Conservation (phyloP, 1,284 basidiomycete genomes). For the Ceratobasidium papillatum region DNA sequence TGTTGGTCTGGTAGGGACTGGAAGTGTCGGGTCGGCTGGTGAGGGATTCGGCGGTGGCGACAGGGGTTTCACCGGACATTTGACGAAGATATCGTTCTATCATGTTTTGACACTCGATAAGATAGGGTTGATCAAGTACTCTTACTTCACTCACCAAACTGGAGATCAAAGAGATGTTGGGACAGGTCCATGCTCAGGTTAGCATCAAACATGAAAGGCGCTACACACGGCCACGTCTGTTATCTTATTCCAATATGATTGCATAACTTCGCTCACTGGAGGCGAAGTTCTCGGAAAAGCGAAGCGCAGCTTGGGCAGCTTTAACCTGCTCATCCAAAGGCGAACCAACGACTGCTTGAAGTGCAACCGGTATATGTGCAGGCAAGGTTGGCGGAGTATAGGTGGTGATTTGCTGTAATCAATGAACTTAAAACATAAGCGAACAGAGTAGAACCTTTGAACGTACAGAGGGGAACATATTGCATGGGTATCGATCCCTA, state of each 20-base stretch:
- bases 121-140: background rate
- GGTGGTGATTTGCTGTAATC: background rate
- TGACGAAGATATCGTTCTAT: background rate
- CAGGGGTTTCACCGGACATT: background rate
- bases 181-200: conserved; percentile 23
- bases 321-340: conserved; percentile 22
- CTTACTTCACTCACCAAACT: conserved; percentile 29
- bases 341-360: background rate
- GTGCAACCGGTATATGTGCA: background rate
- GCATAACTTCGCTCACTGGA: background rate
- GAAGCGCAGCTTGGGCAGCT: conserved; percentile 1
- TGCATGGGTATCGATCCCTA: background rate
- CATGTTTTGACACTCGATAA: background rate
- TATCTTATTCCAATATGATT: background rate
- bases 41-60: too few relatives aligned
- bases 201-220: conserved; percentile 18
- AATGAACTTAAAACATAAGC: background rate
- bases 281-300: background rate
- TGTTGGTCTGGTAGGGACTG: background rate
- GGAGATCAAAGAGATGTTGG: conserved; percentile 33
- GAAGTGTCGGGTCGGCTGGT: too few relatives aligned
- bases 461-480: conserved; percentile 1
- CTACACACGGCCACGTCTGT: background rate
- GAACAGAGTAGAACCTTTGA: background rate
- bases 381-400: conserved; percentile 19